Evolutionary conservation across 2,329 filamentous ascomycete genomes (phyloP).

Genomic region (Chaetomium globosum): DNA sequence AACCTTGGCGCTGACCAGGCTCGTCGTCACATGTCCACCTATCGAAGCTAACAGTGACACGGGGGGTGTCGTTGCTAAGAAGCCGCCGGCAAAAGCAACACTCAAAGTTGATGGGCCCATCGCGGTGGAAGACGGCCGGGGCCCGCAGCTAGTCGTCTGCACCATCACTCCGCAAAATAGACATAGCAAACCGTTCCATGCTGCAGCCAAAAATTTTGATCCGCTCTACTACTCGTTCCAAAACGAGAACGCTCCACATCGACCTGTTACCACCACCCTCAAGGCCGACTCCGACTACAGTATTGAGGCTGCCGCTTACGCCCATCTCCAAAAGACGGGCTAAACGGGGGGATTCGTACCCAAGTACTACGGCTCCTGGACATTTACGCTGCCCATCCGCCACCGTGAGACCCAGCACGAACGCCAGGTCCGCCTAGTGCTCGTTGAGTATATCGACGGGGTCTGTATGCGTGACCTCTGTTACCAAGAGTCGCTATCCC

Average conservation of each 20-base stretch:
- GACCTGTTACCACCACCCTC: slow-evolving; percentile 1
- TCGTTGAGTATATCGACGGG: slow-evolving; percentile 9
- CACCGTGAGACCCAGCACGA: slow-evolving; percentile 6
- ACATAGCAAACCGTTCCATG: slow-evolving; percentile 9
- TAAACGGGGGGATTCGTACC: background rate
- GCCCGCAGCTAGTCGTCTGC: slow-evolving; percentile 1
- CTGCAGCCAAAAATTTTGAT: slow-evolving; percentile 6
- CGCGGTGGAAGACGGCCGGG: slow-evolving; percentile 1
- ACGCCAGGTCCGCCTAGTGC: slow-evolving; percentile 3
- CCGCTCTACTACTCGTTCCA: slow-evolving; percentile 11
- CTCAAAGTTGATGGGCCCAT: slow-evolving; percentile 2
- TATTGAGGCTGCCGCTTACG: slow-evolving; percentile 2
- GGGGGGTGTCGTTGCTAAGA: background rate
- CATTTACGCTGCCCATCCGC: slow-evolving; percentile 4
- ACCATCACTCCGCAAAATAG: slow-evolving; percentile 8
- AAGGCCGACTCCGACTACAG: slow-evolving; percentile 9
- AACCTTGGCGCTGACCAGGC: slow-evolving; percentile 4
- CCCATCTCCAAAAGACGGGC: slow-evolving; percentile 5
- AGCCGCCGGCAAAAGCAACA: slow-evolving; percentile 5
- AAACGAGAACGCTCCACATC: slow-evolving; percentile 8
- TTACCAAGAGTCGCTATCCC: no score
- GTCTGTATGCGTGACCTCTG: slow-evolving; percentile 8
- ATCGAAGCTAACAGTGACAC: background rate
- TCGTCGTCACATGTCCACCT: slow-evolving; percentile 6
- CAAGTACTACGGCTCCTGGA: slow-evolving; percentile 11